Evolutionary conservation across 495 filamentous ascomycete genomes (phyloP).

Genomic region (Xylaria cubensis): DNA sequence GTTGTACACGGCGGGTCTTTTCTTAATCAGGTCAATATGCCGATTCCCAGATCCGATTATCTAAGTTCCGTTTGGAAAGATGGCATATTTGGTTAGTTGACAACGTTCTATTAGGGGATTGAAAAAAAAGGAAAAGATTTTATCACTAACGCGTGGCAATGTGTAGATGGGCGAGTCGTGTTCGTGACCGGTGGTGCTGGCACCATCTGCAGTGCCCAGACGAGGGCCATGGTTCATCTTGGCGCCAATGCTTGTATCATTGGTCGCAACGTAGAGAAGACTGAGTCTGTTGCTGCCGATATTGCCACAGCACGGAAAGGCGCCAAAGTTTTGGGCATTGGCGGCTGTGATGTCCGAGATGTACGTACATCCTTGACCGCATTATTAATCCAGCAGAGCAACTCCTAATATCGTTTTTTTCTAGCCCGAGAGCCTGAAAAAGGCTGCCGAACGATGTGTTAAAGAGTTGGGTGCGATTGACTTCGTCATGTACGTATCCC

Average conservation of each 20-base stretch:
- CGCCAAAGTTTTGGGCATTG: conserved; percentile 84
- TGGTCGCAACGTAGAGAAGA: conserved; percentile 89
- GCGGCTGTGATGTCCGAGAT: conserved; percentile 80
- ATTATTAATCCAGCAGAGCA: neutral
- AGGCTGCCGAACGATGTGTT: conserved; percentile 78
- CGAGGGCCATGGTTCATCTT: conserved; percentile 86
- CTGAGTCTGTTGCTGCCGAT: conserved; percentile 75
- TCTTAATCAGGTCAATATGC: conserved; percentile 55
- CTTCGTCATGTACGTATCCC: conserved; percentile 78
- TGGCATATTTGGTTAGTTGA: conserved; percentile 75
- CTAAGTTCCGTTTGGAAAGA: conserved; percentile 83
- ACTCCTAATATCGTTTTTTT: conserved; percentile 21
- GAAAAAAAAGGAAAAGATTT: neutral
- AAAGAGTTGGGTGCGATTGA: conserved; percentile 86
- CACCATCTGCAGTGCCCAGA: conserved; percentile 92
- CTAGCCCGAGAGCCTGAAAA: conserved; percentile 66
- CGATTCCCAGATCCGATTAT: conserved; percentile 73
- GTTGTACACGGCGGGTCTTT: conserved; percentile 19
- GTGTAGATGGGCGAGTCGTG: conserved; percentile 81
- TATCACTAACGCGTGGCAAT: conserved; percentile 22
- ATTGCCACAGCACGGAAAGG: conserved; percentile 80
- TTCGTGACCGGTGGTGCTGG: conserved; percentile 96
- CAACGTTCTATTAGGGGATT: neutral
- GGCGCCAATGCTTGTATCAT: conserved; percentile 94
- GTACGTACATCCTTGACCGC: conserved; percentile 36